Evolutionary conservation across 208 protist genomes (phyloP).

Genomic region (Leishmania aethiopica): DNA sequence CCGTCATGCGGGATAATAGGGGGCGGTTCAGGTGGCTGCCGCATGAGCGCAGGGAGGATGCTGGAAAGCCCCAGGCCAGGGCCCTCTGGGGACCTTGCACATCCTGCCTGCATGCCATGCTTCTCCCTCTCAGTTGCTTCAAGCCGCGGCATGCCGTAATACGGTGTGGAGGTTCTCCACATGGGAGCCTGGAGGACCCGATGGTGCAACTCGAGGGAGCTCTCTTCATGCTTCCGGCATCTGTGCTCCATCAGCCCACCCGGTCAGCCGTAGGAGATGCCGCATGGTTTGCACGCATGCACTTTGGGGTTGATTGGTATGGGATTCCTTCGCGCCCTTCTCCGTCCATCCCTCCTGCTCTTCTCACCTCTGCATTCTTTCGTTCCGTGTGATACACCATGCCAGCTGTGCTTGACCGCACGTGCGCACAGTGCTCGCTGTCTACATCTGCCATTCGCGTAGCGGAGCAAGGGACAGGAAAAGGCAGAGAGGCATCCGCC

Average conservation of each 20-base stretch:
- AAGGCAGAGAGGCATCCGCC: not conserved
- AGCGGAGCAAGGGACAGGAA: not conserved
- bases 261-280: not conserved
- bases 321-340: not conserved
- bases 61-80: not conserved
- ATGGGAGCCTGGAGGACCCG: not conserved
- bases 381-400: not conserved
- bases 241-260: not conserved
- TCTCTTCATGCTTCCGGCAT: not conserved
- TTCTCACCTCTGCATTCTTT: not conserved
- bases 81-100: not conserved
- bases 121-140: not conserved
- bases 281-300: not conserved
- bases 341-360: not conserved
- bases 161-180: not conserved
- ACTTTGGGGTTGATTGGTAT: not conserved
- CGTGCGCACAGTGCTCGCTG: not conserved
- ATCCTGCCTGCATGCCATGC: not conserved
- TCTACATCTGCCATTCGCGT: not conserved
- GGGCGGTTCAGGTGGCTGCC: not conserved
- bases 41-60: not conserved
- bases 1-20: not conserved
- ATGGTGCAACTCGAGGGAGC: not conserved
- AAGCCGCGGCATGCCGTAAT: not conserved
- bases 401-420: not conserved